Base-by-base conservation (phyloP, 441 rosid genomes). In the Raphanus hybrid region DNA sequence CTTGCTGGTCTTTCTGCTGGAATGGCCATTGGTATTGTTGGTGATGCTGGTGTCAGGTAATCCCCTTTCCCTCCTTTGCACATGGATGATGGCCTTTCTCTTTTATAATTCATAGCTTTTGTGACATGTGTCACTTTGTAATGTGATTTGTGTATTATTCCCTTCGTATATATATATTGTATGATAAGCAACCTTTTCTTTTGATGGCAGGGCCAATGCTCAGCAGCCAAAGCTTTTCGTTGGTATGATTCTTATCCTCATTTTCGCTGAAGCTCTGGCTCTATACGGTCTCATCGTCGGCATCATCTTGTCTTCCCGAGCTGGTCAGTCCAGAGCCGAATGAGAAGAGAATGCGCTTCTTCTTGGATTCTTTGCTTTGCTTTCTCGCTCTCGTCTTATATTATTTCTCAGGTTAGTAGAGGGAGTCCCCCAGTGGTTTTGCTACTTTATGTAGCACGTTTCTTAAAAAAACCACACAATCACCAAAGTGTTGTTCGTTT, bases 221-320 rank as follows among this genome's bases (percentile, higher is more conserved):
- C 95, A 92, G 41, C 95, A 90, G 78, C 97, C 97, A 63, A 92
- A 92, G 81, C 93, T 92, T 70, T 92, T 92, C 23, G 94, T 92
- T 8, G 97, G 97, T 64, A 90, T 92, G 95, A 92, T 92, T 82
- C 91, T 92, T 61, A 90, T 92, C 80, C 95, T 92, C 69, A 91
- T 91, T 76, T 91, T 91, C 67, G 97, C 94, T 3, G 94, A 91
- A 83, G 97, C 97, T 1, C 83, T 92, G 80, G 95, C 93, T n/a
- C 87, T 92, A 34, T 92, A 90, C n/a, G 95, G 97, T 5, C 95
- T 92, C 64, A 92, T 92, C 23, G 92, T 92, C 2, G 97, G 95
- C 59, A 92, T 92, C 86, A 92, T 92, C 75, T 79, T 92, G 76
- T 92, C 97, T 39, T 92, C 97, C 67, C 87, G 97, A 52, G 96